phyloP scores from a whole-genome alignment of 2,329 filamentous ascomycete genomes.

The Parastagonospora avenae region DNA sequence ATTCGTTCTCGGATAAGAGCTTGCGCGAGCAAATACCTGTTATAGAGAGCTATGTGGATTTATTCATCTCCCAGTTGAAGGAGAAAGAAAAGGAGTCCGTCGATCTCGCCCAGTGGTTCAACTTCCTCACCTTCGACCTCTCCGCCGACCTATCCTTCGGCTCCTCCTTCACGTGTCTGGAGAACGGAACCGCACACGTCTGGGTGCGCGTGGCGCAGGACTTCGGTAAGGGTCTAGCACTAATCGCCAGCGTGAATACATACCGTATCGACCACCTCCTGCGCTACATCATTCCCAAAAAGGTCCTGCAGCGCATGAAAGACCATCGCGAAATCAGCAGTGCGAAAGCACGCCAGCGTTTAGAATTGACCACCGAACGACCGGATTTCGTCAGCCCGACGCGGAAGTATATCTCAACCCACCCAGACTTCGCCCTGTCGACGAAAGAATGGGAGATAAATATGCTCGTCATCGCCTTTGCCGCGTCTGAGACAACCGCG shows the following conservation, averaged over 20 bases:
- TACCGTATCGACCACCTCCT: slow-evolving; percentile 33
- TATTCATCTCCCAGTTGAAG: slow-evolving; percentile 26
- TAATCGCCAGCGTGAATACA: slow-evolving; percentile 33
- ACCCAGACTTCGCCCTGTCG: slow-evolving; percentile 18
- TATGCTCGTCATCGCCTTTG: slow-evolving; percentile 46
- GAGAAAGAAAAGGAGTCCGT: slow-evolving; percentile 9
- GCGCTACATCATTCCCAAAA: slow-evolving; percentile 29
- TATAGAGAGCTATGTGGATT: slow-evolving; percentile 29
- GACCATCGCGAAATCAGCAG: slow-evolving; percentile 31
- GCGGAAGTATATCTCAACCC: slow-evolving; percentile 23
- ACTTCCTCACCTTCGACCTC: slow-evolving; percentile 32
- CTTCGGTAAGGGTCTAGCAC: slow-evolving; percentile 34
- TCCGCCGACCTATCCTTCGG: slow-evolving; percentile 59
- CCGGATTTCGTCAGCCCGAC: slow-evolving; percentile 37
- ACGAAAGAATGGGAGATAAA: slow-evolving; percentile 47
- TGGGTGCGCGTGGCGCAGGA: slow-evolving; percentile 44
- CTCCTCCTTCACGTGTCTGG: slow-evolving; percentile 51
- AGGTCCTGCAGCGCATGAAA: slow-evolving; percentile 23
- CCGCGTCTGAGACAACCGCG: slow-evolving; percentile 52
- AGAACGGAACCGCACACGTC: slow-evolving; percentile 42
- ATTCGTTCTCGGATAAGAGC: slow-evolving; percentile 35
- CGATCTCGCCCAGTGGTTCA: slow-evolving; percentile 24
- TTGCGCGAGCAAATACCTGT: slow-evolving; percentile 29
- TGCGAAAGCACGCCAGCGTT: slow-evolving; percentile 27
- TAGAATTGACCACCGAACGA: slow-evolving; percentile 21